Evolutionary conservation across 2,329 filamentous ascomycete genomes (phyloP), one percentile per base, ranked within the genome.

Genomic region (Atkinsonella hypoxylon): DNA sequence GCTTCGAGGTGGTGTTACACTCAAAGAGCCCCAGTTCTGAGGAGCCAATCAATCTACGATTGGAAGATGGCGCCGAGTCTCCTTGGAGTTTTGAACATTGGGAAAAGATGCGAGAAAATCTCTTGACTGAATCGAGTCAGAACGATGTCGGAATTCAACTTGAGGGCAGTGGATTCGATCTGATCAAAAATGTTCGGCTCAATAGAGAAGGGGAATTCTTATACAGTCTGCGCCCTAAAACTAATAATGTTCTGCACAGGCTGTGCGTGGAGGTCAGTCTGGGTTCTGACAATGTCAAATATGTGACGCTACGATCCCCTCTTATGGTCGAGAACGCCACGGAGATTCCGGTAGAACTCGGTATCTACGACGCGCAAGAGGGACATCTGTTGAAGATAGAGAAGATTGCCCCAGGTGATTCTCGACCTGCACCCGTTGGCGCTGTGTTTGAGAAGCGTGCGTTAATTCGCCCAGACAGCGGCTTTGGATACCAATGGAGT

Each of bases 41-140:
- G 1, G 83, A 85, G 49, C 79, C 83, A 41, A 81, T 87, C 52
- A 83, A 83, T 5, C 80, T 87, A 2, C 89, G 85, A 54, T 73
- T 98, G 0, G 79, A 80, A 51, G 94, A 98, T 61, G 94, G 93
- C 9, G 81, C 95, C 61, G 93, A 98, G 67, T 82, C 81, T 2
- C 89, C 91, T 1, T 98, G 93, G 93, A 85, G 89, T 57, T 98
- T 98, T 56, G 93, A 98, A 67, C 89, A 96, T 58, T 93, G 91
- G 70, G 90, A 89, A 57, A 93, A 93, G 59, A 95, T 96, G 77
- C 86, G 93, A 67, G 93, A 98, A 68, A 95, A 86, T 47, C 74
- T 98, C 6, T 82, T 89, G 5, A 84, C 89, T 0, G 93, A 98
- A 63, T 86, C 82, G 8, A 85, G 82, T 53, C 83, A 83, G 47